Base-by-base conservation (phyloP, 1,284 basidiomycete species). In the Mycena sp. region DNA sequence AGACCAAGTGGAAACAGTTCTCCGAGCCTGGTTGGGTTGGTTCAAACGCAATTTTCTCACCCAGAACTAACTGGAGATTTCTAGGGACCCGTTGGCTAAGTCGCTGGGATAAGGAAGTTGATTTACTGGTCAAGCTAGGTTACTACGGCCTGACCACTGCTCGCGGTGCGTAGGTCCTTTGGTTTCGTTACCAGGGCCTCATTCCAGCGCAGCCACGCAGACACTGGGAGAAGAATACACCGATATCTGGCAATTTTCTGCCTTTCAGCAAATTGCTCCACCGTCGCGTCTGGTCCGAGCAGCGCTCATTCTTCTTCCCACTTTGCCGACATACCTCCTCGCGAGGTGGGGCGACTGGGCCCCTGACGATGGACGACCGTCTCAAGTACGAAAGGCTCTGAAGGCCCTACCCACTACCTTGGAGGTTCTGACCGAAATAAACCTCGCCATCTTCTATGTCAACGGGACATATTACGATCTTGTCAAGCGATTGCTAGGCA, bases 211-310 rank as follows among this genome's bases (percentile, higher is more conserved):
- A 91, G 94, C 90, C 3, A 84, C 82, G 3, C 94, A 95, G 75
- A 95, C 93, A 2, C 81, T 96, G 0, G 94, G 94, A 16, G 94
- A 97, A 76, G 94, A 97, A 74, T 97, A 97, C 72, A 95, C 94
- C 1, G 92, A 93, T 71, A 90, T 93, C 30, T 91, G 93, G 86
- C 87, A 90, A 57, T 86, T 88, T 60, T 87, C 88, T 14, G 72
- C 77, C 44, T n/a, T n/a, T n/a, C n/a, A n/a, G n/a, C n/a, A n/a
- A n/a, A n/a, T n/a, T n/a, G n/a, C n/a, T n/a, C n/a, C n/a, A 14
- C 88, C 86, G 14, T 78, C 85, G 19, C 73, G 66, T 35, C 71
- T 75, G 59, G 71, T 80, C 12, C 84, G 89, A 37, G 74, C 81
- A 19, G 81, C 83, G 1, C 78, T 94, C 12, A 79, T 94, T 44